These are phyloP conservation scores for Daldinia sp. DNA, from an alignment of 2,329 filamentous ascomycete species.

Conservation along the genomic window DNA sequence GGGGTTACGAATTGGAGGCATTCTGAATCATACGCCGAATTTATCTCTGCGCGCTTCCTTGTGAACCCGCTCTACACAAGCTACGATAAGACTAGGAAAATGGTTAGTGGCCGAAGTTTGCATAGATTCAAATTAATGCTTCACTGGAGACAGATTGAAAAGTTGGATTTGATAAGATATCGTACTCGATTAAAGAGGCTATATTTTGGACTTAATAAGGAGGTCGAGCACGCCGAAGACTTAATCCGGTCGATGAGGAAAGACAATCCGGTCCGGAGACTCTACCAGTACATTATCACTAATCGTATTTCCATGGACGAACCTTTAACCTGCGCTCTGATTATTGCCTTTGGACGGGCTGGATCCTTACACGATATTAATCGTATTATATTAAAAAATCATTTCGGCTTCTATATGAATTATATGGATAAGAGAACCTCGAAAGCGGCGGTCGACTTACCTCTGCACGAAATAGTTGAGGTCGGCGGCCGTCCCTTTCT, in stretches of 20 bases:
- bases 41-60: conserved; percentile 57
- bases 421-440: conserved; percentile 17
- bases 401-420: conserved; percentile 43
- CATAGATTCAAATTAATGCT: conserved; percentile 40
- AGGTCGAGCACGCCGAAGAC: conserved; percentile 41
- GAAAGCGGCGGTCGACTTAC: not conserved
- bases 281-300: conserved; percentile 44
- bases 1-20: conserved; percentile 38
- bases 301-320: conserved; percentile 49
- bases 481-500: conserved; percentile 35
- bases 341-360: conserved; percentile 54
- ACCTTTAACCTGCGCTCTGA: conserved; percentile 50
- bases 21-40: conserved; percentile 52
- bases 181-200: conserved; percentile 21
- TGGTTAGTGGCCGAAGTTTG: conserved; percentile 52
- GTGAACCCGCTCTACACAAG: conserved; percentile 57
- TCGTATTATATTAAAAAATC: conserved; percentile 40
- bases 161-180: conserved; percentile 40
- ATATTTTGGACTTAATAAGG: conserved; percentile 47
- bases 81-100: conserved; percentile 53
- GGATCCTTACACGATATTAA: conserved; percentile 48
- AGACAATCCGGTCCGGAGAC: conserved; percentile 39
- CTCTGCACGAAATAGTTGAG: not conserved
- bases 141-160: not conserved
- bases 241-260: conserved; percentile 44